These are phyloP conservation scores for Talaromyces sp. DNA, from an alignment of 2,329 filamentous ascomycete species.

Conservation along the genomic window DNA sequence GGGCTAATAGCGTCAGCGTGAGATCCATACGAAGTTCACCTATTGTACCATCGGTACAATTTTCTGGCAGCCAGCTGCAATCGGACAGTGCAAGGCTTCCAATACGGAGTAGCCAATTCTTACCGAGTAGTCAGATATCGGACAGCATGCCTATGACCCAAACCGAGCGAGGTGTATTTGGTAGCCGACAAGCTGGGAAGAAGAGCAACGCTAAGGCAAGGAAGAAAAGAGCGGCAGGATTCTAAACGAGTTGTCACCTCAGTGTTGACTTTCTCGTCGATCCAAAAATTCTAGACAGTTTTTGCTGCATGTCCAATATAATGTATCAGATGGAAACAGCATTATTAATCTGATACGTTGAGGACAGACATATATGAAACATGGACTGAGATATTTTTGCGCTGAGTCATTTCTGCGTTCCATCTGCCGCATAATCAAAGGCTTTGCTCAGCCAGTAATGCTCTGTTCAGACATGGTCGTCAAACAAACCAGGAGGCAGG, in stretches of 20 bases:
- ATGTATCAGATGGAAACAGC: background rate
- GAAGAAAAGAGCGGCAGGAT: constrained; percentile 41
- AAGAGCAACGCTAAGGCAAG: constrained; percentile 30
- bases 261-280: background rate
- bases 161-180: constrained; percentile 38
- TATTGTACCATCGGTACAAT: constrained; percentile 24
- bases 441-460: background rate
- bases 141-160: constrained; percentile 41
- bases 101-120: constrained; percentile 20
- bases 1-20: constrained; percentile 18
- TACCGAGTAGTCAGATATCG: constrained; percentile 33
- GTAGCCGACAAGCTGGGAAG: constrained; percentile 32
- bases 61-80: constrained; percentile 35
- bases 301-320: background rate
- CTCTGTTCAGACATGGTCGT: background rate
- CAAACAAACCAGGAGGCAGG: background rate
- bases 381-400: constrained; percentile 11
- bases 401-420: constrained; percentile 9
- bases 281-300: background rate
- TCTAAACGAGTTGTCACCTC: constrained; percentile 25
- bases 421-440: background rate
- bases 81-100: constrained; percentile 18
- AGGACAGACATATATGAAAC: background rate
- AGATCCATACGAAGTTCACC: constrained; percentile 26
- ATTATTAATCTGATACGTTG: constrained; percentile 2